Percentiles rank a stretch among this genome's conserved stretches.
Conservation (phyloP, 345 rosid species). For the Hypericum androsaemum region DNA sequence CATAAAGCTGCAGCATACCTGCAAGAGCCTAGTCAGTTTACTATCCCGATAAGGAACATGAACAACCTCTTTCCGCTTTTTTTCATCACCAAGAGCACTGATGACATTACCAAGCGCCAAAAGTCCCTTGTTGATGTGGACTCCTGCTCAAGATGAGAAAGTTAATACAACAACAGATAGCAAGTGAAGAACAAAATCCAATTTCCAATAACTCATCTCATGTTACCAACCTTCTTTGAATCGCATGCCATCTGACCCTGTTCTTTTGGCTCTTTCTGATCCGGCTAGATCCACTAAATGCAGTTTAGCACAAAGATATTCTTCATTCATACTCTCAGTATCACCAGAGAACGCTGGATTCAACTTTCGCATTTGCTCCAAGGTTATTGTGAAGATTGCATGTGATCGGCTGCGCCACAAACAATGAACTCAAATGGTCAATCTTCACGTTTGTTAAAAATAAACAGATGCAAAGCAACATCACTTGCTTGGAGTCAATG, state of each 20-base stretch:
- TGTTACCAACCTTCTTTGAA: constrained; percentile 80
- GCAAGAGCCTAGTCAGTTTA: constrained; percentile 95
- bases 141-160: constrained; percentile 43
- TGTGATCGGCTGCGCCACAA: constrained; percentile 75
- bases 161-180: constrained; percentile 11
- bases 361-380: constrained; percentile 91
- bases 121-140: constrained; percentile 95
- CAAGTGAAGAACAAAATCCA: constrained; percentile 13
- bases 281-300: constrained; percentile 99
- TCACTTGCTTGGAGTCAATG: too few relatives aligned
- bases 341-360: constrained; percentile 50
- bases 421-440: constrained; percentile 7
- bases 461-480: too few relatives aligned
- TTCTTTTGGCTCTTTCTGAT: constrained; percentile 95
- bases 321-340: constrained; percentile 62
- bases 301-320: constrained; percentile 92
- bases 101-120: constrained; percentile 99
- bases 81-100: constrained; percentile 97
- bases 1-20: constrained; percentile 33
- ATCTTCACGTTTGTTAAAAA: too few relatives aligned
- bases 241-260: constrained; percentile 93
- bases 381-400: constrained; percentile 93
- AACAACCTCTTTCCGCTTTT: constrained; percentile 83
- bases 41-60: constrained; percentile 98
- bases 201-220: not conserved